phyloP scores from a whole-genome alignment of 1,284 basidiomycete species.

The Irpex sp. region DNA sequence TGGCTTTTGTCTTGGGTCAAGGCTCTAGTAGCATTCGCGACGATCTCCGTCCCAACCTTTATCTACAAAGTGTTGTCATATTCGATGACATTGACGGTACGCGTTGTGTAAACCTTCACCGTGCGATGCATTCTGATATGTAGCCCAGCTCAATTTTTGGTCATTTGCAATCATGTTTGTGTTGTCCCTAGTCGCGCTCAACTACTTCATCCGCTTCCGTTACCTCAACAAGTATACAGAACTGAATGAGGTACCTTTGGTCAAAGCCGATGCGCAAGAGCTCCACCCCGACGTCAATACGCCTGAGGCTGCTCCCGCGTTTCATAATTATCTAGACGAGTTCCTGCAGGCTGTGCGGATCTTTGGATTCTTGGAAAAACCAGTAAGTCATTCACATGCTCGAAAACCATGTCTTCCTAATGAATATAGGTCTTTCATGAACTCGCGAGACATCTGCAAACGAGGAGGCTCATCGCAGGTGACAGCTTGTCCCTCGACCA shows the following conservation, averaged over 20 bases:
- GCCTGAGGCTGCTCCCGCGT: slow-evolving; percentile 64
- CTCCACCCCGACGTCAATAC: slow-evolving; percentile 86
- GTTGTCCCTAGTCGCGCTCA: slow-evolving; percentile 59
- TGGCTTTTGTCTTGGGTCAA: slow-evolving; percentile 78
- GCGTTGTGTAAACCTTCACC: slow-evolving; percentile 15
- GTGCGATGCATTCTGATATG: neutral
- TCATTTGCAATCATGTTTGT: slow-evolving; percentile 76
- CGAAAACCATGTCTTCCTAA: neutral
- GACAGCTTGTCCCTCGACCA: slow-evolving; percentile 87
- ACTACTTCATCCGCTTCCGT: slow-evolving; percentile 81
- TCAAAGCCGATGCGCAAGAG: slow-evolving; percentile 73
- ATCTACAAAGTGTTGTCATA: slow-evolving; percentile 80
- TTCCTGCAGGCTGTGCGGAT: slow-evolving; percentile 91
- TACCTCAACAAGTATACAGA: slow-evolving; percentile 76
- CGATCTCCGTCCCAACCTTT: slow-evolving; percentile 74
- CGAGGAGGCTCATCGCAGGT: slow-evolving; percentile 84
- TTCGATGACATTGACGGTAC: slow-evolving; percentile 80
- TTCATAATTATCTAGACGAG: slow-evolving; percentile 94
- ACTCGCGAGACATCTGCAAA: slow-evolving; percentile 88
- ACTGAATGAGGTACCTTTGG: slow-evolving; percentile 80
- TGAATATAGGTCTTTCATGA: slow-evolving; percentile 83
- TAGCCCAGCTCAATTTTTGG: slow-evolving; percentile 75
- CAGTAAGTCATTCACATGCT: slow-evolving; percentile 43
- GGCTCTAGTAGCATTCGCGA: slow-evolving; percentile 66
- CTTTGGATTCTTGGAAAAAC: slow-evolving; percentile 94